A percentile compares a stretch with the other conserved stretches of the same genome.
phyloP scores from a whole-genome alignment of 257 asterid species.

The Scutellaria barbata region DNA sequence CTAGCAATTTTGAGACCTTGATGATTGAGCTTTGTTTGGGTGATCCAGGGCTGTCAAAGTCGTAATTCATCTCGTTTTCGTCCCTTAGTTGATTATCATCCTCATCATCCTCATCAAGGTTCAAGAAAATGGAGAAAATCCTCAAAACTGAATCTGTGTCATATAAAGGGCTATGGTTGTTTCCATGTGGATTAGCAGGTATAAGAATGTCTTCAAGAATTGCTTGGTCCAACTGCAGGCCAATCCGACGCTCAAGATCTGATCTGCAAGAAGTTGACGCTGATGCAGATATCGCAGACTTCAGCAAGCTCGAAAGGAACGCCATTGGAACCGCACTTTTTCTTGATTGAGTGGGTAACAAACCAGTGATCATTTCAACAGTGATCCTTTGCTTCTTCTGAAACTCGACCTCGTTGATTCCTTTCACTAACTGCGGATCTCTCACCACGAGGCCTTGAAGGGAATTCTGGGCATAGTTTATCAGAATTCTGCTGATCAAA shows the following conservation, averaged over 20 bases:
- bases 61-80: conserved; percentile 73
- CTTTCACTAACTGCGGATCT: conserved; percentile 60
- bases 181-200: conserved; percentile 61
- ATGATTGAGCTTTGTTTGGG: conserved; percentile 90
- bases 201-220: conserved; percentile 88
- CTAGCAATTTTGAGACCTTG: conserved; percentile 82
- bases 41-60: conserved; percentile 85
- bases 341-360: conserved; percentile 80
- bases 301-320: conserved; percentile 78
- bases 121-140: conserved; percentile 85
- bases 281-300: conserved; percentile 66
- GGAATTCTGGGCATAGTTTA: conserved; percentile 78
- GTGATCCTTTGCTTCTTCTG: conserved; percentile 70
- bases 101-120: conserved; percentile 82
- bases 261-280: conserved; percentile 80
- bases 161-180: conserved; percentile 62
- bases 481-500: conserved; percentile 70
- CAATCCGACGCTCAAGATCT: conserved; percentile 87
- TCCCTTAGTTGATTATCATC: conserved; percentile 64
- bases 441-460: conserved; percentile 63
- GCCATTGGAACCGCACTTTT: conserved; percentile 89
- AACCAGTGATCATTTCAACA: conserved; percentile 63
- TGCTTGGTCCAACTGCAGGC: conserved; percentile 89
- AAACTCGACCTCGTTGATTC: conserved; percentile 52
- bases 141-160: conserved; percentile 73